Base-by-base conservation (phyloP, 1,284 basidiomycete genomes). In the Cutaneotrichosporon sp. region DNA sequence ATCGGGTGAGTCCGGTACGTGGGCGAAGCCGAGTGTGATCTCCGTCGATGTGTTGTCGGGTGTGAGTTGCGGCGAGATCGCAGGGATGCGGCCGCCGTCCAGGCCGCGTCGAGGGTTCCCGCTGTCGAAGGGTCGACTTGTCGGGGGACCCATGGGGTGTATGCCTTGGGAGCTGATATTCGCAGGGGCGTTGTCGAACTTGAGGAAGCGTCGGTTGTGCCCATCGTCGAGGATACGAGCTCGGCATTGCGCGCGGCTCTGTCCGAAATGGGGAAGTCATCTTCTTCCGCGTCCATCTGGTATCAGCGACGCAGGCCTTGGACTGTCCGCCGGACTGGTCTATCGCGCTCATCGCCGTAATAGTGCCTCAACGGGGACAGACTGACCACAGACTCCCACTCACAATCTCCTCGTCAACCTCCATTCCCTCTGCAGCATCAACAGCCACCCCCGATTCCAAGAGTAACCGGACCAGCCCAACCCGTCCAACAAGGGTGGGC, bases 361-460 rank as follows among this genome's bases (percentile, higher is more conserved):
- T 35, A 8, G 34, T 5, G 14, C 2, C 14, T 35, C 34, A n/a
- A 5, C 19, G 14, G 16, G 34, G 12, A 35, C 34, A n/a, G 34
- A 11, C 8, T 8, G 34, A 16, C 16, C 10, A 35, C 34, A 8
- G 16, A 3, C 29, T 14, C 10, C 14, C 5, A 47, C 46, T 29
- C 26, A 47, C 46, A 16, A 47, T 20, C 26, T 27, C 35, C 24
- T 19, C 46, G 17, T 47, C 46, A 3, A 47, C 25, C 46, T 47
- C 34, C 46, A 47, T 47, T 26, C 16, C 46, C 46, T 47, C 46
- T 11, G 6, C 26, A 1, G 33, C 45, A 17, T 38, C 17, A 8
- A 16, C 14, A 11, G 17, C 17, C 25, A 47, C 35, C n/a, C 46
- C 46, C 9, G 35, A 34, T 17, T 34, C 46, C 0, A 7, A 8